A percentile compares a stretch with the other conserved stretches of the same genome.
These are phyloP conservation scores for Bombardia bombarda DNA, from an alignment of 495 filamentous ascomycete genomes.

Conservation along the genomic window DNA sequence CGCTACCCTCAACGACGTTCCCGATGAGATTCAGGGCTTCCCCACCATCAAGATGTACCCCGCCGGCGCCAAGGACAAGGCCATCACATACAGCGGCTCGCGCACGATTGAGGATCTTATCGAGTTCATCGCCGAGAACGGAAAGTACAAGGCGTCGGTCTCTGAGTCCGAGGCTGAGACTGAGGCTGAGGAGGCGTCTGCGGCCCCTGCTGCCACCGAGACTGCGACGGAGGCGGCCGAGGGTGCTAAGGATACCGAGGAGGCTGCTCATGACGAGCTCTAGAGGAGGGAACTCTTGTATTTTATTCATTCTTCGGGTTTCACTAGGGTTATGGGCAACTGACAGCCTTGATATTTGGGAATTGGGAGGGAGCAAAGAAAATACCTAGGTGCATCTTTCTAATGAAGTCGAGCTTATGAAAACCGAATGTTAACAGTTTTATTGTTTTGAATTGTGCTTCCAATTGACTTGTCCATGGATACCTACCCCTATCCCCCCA, in stretches of 20 bases:
- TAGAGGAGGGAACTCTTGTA: slow-evolving; percentile 33
- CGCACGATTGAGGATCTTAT: slow-evolving; percentile 92
- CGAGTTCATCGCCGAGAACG: slow-evolving; percentile 90
- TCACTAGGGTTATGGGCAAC: slow-evolving; percentile 12
- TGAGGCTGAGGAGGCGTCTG: slow-evolving; percentile 50
- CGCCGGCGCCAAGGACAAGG: slow-evolving; percentile 76
- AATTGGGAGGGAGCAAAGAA: slow-evolving; percentile 14
- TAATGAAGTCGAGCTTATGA: slow-evolving; percentile 11
- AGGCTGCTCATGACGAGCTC: slow-evolving; percentile 56
- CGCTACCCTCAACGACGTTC: slow-evolving; percentile 92
- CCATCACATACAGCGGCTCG: slow-evolving; percentile 79
- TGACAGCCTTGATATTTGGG: slow-evolving; percentile 11
- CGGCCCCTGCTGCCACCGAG: slow-evolving; percentile 45
- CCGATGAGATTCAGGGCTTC: slow-evolving; percentile 95
- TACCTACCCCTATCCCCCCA: background rate
- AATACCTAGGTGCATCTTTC: slow-evolving; percentile 22
- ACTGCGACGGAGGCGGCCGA: slow-evolving; percentile 30
- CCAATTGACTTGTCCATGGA: background rate
- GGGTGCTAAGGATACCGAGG: slow-evolving; percentile 44
- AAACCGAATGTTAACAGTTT: background rate
- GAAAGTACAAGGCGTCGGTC: slow-evolving; percentile 67
- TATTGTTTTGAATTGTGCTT: background rate
- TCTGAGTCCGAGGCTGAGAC: slow-evolving; percentile 34
- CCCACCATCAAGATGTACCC: slow-evolving; percentile 98
- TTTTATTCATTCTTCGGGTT: slow-evolving; percentile 19